Evolutionary conservation across 2,329 filamentous ascomycete genomes (phyloP), one percentile per base, ranked within the genome.

Genomic region (Paecilomyces variotii): DNA sequence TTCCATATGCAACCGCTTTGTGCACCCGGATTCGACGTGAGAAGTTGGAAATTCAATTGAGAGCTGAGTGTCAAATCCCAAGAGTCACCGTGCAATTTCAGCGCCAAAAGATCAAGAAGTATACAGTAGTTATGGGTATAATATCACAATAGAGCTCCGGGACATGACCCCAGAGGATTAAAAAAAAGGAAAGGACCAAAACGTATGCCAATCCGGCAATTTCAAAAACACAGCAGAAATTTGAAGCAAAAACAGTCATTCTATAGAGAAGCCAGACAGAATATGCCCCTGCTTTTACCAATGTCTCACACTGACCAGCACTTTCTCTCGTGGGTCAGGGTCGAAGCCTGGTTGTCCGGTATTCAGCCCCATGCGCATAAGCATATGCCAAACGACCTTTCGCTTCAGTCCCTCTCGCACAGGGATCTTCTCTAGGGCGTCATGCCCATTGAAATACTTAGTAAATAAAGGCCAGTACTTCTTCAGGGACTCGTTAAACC

Each of bases 401-500:
- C 91, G 81, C 78, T 94, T 96, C 77, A 95, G 82, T 4, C 89
- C 89, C 75, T 97, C 91, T 58, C 88, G 83, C n/a, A 94, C 78
- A 1, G 89, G 85, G 63, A 99, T 88, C 65, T 92, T 87, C 76
- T 99, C 94, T 60, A 97, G 79, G 2, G 92, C 86, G 68, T 88
- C 87, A 58, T 82, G 83, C 0, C 94, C 94, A 71, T 97, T 92
- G 66, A 97, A 90, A 73, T 97, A 94, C 72, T 89, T 90, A 67
- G 87, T 82, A 65, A 96, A 85, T 52, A 82, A 78, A 1, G 85
- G 83, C 88, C 91, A 96, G 54, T 84, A 82, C 58, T 84, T 82
- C 50, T 84, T 80, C 12, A 89, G 65, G 0, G 70, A 63, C 9
- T 62, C 66, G 28, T 66, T 64, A 10, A 66, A 62, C 11, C 66